These are phyloP conservation scores for Gyrodon lividus DNA, from an alignment of 768 basidiomycete genomes.

Conservation along the genomic window DNA sequence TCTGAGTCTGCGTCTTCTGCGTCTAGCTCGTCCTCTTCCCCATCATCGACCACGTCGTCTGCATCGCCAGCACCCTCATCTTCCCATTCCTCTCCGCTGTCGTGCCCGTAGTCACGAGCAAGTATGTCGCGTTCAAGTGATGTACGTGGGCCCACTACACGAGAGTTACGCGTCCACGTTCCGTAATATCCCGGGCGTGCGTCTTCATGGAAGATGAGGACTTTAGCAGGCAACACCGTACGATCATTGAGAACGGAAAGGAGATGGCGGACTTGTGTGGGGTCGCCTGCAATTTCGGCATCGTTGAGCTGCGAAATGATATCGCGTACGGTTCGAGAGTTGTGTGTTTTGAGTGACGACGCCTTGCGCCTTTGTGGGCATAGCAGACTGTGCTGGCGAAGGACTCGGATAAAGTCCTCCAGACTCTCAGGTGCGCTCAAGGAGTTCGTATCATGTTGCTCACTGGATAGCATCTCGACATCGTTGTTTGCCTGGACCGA, in stretches of 20 bases:
- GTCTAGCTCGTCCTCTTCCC: constrained; percentile 66
- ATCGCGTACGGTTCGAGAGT: constrained; percentile 42
- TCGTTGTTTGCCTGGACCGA: constrained; percentile 12
- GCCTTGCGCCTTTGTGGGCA: constrained; percentile 18
- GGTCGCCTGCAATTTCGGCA: constrained; percentile 75
- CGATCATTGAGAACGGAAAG: constrained; percentile 62
- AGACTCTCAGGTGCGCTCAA: constrained; percentile 9
- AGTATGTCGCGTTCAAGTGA: constrained; percentile 80
- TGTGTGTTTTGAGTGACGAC: constrained; percentile 29
- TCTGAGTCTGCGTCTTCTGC: constrained; percentile 50
- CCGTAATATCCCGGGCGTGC: constrained; percentile 91
- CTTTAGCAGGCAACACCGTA: constrained; percentile 66
- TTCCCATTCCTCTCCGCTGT: constrained; percentile 97
- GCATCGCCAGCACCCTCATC: constrained; percentile 76
- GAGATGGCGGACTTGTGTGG: constrained; percentile 62
- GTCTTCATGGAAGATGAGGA: constrained; percentile 81
- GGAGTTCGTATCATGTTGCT: background rate
- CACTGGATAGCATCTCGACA: constrained; percentile 7
- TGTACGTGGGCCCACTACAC: constrained; percentile 73
- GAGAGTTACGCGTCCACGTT: constrained; percentile 87
- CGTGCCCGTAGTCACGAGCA: constrained; percentile 84
- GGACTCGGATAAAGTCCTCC: constrained; percentile 19
- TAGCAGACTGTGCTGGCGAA: constrained; percentile 31
- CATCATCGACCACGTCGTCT: constrained; percentile 66
- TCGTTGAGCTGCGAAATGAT: constrained; percentile 67